Percentiles rank a stretch among this genome's conserved stretches.
These are phyloP conservation scores for Colletotrichum paranaense DNA, from an alignment of 2,329 filamentous ascomycete species.

Conservation along the genomic window DNA sequence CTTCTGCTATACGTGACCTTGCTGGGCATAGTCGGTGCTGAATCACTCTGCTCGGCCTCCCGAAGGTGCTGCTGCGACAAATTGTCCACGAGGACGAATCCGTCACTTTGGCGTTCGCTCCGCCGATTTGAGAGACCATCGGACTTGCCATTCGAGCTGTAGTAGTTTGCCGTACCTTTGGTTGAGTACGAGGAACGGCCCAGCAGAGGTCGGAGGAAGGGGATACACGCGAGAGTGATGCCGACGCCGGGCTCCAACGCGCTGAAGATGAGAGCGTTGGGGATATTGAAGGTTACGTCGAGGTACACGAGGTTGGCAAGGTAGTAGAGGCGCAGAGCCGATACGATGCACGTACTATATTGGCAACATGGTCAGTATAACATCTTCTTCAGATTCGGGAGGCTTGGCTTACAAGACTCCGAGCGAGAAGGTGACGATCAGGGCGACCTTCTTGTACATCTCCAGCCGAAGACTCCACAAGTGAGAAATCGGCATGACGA, in stretches of 20 bases:
- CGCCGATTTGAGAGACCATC: neutral
- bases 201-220: constrained; percentile 52
- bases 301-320: constrained; percentile 46
- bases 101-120: neutral
- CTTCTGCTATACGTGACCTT: neutral
- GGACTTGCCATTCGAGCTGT: constrained; percentile 4
- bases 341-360: constrained; percentile 48
- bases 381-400: too few species aligned
- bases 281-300: constrained; percentile 48
- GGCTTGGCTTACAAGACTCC: constrained; percentile 45
- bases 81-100: constrained; percentile 3
- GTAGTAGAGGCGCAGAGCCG: constrained; percentile 46
- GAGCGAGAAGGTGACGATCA: constrained; percentile 46
- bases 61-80: neutral
- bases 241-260: constrained; percentile 52
- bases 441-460: constrained; percentile 43
- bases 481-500: constrained; percentile 40
- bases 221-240: constrained; percentile 52
- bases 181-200: constrained; percentile 36
- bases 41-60: neutral
- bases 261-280: constrained; percentile 48
- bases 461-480: constrained; percentile 42
- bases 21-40: neutral
- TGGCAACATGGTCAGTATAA: neutral
- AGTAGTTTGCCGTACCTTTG: constrained; percentile 28